Conservation (phyloP, 495 filamentous ascomycete genomes). For the Niebla homalea region DNA sequence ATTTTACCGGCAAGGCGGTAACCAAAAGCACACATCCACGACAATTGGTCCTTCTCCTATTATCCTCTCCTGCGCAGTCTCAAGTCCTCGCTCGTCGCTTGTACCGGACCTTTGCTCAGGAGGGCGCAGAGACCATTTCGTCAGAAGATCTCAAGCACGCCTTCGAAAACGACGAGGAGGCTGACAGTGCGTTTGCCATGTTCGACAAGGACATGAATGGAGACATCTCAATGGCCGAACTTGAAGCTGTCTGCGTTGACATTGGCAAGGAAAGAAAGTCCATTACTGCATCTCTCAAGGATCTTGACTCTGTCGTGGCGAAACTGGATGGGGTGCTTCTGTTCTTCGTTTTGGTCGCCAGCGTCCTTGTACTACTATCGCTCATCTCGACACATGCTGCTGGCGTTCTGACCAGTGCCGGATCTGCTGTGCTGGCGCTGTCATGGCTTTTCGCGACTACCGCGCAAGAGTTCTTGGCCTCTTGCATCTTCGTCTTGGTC, state of each 20-base stretch:
- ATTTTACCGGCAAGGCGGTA: slow-evolving; percentile 77
- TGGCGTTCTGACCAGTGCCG: slow-evolving; percentile 70
- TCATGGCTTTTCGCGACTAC: slow-evolving; percentile 89
- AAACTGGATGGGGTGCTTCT: slow-evolving; percentile 82
- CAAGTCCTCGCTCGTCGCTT: slow-evolving; percentile 82
- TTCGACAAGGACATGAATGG: slow-evolving; percentile 97
- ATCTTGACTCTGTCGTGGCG: slow-evolving; percentile 86
- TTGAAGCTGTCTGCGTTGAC: slow-evolving; percentile 87
- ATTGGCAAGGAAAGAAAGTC: slow-evolving; percentile 91
- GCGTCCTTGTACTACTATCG: slow-evolving; percentile 73
- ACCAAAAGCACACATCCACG: slow-evolving; percentile 66
- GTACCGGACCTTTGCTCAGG: slow-evolving; percentile 76
- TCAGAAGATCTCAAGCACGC: slow-evolving; percentile 65
- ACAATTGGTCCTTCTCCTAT: slow-evolving; percentile 64
- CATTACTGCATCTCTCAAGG: slow-evolving; percentile 86
- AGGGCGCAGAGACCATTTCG: slow-evolving; percentile 60
- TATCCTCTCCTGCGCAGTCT: slow-evolving; percentile 57
- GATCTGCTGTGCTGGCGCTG: slow-evolving; percentile 72
- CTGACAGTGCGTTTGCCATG: slow-evolving; percentile 81
- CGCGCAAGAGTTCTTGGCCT: slow-evolving; percentile 86
- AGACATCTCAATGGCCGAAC: slow-evolving; percentile 90
- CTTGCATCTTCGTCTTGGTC: slow-evolving; percentile 89
- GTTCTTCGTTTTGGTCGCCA: slow-evolving; percentile 68
- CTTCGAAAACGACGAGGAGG: slow-evolving; percentile 76
- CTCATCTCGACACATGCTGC: slow-evolving; percentile 82